Evolutionary conservation across 1,284 basidiomycete species (phyloP).

Genomic region (Cryptococcus amylolentus): DNA sequence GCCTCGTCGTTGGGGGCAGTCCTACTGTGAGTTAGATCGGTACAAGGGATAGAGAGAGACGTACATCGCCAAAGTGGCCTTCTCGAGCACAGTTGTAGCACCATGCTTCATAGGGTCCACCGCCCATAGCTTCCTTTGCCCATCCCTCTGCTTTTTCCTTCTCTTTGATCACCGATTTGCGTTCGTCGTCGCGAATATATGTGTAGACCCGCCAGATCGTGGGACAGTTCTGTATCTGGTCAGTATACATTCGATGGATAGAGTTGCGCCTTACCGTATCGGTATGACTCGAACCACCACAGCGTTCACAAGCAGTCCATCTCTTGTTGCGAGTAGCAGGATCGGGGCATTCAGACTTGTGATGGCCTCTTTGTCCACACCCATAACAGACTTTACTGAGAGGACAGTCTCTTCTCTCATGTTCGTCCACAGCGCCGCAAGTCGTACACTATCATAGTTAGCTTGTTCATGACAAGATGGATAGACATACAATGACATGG

Average conservation of each 20-base stretch:
- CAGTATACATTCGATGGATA: neutral
- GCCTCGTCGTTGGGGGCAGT: slow-evolving; percentile 62
- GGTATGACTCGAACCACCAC: slow-evolving; percentile 66
- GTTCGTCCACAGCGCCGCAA: slow-evolving; percentile 81
- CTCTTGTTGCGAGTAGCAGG: slow-evolving; percentile 49
- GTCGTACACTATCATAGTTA: slow-evolving; percentile 65
- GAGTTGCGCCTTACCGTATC: slow-evolving; percentile 27
- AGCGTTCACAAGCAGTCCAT: slow-evolving; percentile 64
- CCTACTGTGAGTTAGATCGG: slow-evolving; percentile 51
- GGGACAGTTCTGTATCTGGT: slow-evolving; percentile 69
- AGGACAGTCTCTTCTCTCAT: slow-evolving; percentile 75
- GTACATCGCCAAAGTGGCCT: slow-evolving; percentile 83
- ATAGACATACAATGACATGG: slow-evolving; percentile 34
- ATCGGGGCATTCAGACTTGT: slow-evolving; percentile 75
- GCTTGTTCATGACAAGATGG: neutral
- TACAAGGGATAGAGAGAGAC: slow-evolving; percentile 32
- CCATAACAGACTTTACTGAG: slow-evolving; percentile 78
- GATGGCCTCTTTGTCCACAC: slow-evolving; percentile 83
- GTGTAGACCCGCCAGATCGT: slow-evolving; percentile 82
- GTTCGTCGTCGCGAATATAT: slow-evolving; percentile 63
- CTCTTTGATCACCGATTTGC: slow-evolving; percentile 53
- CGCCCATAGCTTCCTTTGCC: slow-evolving; percentile 40
- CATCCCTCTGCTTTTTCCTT: slow-evolving; percentile 27
- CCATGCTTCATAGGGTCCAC: slow-evolving; percentile 45
- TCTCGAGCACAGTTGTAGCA: slow-evolving; percentile 80